Evolutionary conservation across 225 moss, liverwort and hornwort genomes (phyloP).

Genomic region (Climacium dendroides): DNA sequence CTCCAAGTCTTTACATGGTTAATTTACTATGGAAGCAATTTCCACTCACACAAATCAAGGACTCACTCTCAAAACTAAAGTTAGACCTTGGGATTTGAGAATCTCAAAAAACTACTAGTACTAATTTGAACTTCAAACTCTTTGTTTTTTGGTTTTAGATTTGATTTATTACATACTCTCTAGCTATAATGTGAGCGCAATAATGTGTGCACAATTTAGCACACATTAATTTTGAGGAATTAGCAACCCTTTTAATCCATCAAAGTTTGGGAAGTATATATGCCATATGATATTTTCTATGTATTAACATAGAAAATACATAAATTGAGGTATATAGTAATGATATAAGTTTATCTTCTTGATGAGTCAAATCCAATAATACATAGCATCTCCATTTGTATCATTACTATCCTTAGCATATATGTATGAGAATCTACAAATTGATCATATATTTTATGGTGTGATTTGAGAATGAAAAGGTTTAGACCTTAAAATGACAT

Average conservation of each 20-base stretch:
- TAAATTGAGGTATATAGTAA: not conserved
- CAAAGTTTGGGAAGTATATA: not conserved
- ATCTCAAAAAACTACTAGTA: not conserved
- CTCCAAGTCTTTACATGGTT: fast-evolving
- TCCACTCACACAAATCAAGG: not conserved
- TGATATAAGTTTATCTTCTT: not conserved
- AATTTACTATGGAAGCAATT: not conserved
- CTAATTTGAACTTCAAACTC: not conserved
- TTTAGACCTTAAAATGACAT: too few species aligned
- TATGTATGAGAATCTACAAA: not conserved
- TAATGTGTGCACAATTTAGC: too few species aligned
- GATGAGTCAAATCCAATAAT: fast-evolving
- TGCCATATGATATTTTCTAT: not conserved
- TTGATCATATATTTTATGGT: fast-evolving
- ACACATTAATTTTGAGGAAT: not conserved
- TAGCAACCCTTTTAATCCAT: not conserved
- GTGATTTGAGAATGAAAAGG: too few species aligned
- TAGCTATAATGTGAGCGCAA: too few species aligned
- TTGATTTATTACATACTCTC: not conserved
- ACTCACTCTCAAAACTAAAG: not conserved
- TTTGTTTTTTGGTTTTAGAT: fast-evolving
- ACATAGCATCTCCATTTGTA: not conserved
- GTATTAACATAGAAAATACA: too few species aligned
- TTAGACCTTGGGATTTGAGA: not conserved
- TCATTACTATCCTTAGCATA: not conserved